Base-by-base conservation (phyloP, 1,284 basidiomycete species). In the Cutaneotrichosporon daszewskae region DNA sequence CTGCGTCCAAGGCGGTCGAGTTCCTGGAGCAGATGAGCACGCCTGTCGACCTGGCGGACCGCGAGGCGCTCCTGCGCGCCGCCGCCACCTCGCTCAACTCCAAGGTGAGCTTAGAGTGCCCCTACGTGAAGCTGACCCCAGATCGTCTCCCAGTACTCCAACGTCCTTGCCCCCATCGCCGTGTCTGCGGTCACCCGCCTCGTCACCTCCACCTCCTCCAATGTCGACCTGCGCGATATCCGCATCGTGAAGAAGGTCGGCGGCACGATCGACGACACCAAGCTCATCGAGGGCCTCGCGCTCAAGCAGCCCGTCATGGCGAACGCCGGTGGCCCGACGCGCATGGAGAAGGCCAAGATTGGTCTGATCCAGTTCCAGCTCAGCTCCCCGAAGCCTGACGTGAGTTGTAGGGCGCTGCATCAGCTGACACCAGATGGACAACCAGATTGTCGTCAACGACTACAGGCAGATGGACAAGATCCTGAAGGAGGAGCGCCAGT, bases 401-500 rank as follows among this genome's bases (percentile, higher is more conserved):
- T n/a, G n/a, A n/a, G n/a, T n/a, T n/a, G n/a, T n/a, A n/a, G n/a
- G n/a, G n/a, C n/a, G n/a, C n/a, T n/a, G n/a, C n/a, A n/a, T n/a
- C n/a, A n/a, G n/a, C n/a, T n/a, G n/a, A n/a, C n/a, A n/a, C n/a
- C n/a, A n/a, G n/a, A 98, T 99, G 95, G 95, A 99, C 75, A 98
- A 98, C 76, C 96, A 95, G 27, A 92, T 99, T 36, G 86, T 98
- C 33, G 96, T 98, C 59, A 98, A 96, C 62, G 94, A 98, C 74
- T 99, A 99, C 76, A 84, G 95, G 28, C 95, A 98, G 73, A 98
- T 99, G 94, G 95, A 98, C 79, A 97, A 96, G 73, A 94, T 98
- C 53, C 84, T 99, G 71, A 98, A 99, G 73, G 95, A 99, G 73
- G 94, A 94, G 57, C 85, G 94, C 36, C 89, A 95, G 73, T 98